Evolutionary conservation across 2,329 filamentous ascomycete species (phyloP).

Genomic region (Trichoderma sp.): DNA sequence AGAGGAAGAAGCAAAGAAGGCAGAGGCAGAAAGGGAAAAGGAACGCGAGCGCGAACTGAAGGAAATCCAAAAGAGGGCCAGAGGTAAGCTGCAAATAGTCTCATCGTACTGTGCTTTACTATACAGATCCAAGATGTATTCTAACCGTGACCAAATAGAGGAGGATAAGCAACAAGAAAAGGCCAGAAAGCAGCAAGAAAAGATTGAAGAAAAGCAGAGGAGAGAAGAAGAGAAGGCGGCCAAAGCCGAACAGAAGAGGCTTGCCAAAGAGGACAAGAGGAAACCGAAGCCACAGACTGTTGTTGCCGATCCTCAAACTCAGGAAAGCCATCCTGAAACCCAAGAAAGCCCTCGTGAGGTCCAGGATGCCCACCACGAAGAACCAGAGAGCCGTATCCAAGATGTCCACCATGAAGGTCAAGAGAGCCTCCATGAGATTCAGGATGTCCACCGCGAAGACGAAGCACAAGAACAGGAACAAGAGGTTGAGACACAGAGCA

Average conservation of each 20-base stretch:
- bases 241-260: slow-evolving; percentile 58
- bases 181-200: slow-evolving; percentile 32
- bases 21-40: slow-evolving; percentile 53
- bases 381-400: background rate
- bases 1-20: slow-evolving; percentile 61
- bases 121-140: background rate
- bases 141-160: slow-evolving; percentile 38
- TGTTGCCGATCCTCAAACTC: slow-evolving; percentile 31
- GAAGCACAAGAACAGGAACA: background rate
- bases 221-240: slow-evolving; percentile 58
- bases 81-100: slow-evolving; percentile 54
- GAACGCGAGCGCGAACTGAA: slow-evolving; percentile 57
- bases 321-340: slow-evolving; percentile 12
- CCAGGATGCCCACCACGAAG: background rate
- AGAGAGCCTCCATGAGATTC: background rate
- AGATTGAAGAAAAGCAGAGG: slow-evolving; percentile 44
- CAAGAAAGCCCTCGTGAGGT: background rate
- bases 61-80: slow-evolving; percentile 58
- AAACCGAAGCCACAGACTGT: slow-evolving; percentile 41
- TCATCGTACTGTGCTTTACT: too few species aligned
- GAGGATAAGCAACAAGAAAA: slow-evolving; percentile 48
- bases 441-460: background rate
- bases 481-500: slow-evolving; percentile 15
- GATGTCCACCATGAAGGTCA: too few species aligned
- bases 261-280: slow-evolving; percentile 57